Base-by-base conservation (phyloP, 148 eudicot species). In the Cornus florida region DNA sequence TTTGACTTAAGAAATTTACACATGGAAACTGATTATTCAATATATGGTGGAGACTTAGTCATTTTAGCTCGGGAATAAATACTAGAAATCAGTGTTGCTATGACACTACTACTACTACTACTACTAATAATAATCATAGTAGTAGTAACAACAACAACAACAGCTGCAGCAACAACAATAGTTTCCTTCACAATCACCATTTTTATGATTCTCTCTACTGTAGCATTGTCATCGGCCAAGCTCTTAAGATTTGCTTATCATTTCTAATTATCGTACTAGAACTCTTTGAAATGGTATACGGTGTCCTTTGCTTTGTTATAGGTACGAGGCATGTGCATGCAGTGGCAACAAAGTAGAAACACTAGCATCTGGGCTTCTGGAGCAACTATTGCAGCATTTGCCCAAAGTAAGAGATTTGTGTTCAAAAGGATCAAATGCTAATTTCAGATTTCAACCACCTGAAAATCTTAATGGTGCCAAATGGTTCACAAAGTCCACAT, bases 401-500 rank as follows among this genome's bases (percentile, higher is more conserved):
- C 87, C 93, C 69, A 72, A 71, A 78, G 70, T 87, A 57, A 90
- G 82, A 82, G 86, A 82, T 84, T 82, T 90, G 84, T 74, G 78
- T 60, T 77, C 85, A 7, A 74, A 87, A 71, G 93, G 92, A 75
- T 90, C 89, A 23, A 76, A 79, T 84, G 89, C 85, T 46, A 83
- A 78, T 73, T 90, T 91, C 86, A 91, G 76, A 81, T 78, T 97
- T 75, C 82, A 81, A 71, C 80, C 86, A 12, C 91, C 92, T 5
- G 81, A 73, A 74, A 82, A 80, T 74, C 70, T 48, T 65, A 76
- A 71, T 77, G 75, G 77, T 75, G 72, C 76, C 24, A 71, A 78
- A 20, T 92, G 97, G 95, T 91, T 97, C 82, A 86, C 94, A 77
- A 90, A 90, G 80, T 65, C 90, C 69, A 94, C 93, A 69, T 73